phyloP scores from a whole-genome alignment of 495 filamentous ascomycete genomes.

The Tuber melanosporum region DNA sequence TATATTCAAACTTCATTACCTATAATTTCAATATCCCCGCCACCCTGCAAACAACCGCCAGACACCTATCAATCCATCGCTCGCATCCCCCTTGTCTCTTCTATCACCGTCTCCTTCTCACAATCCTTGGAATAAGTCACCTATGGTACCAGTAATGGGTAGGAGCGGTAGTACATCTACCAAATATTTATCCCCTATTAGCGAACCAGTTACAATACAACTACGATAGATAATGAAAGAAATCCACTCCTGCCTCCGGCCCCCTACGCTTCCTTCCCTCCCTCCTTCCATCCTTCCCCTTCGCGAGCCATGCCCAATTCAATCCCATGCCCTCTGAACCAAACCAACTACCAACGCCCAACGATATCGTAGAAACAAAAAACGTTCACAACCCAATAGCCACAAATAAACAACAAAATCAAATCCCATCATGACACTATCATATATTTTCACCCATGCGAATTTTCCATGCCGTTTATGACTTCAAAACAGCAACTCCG shows the following conservation, averaged over 20 bases:
- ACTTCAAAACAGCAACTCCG: not conserved
- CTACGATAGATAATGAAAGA: not conserved
- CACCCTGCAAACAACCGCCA: too few species aligned
- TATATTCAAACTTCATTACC: too few species aligned
- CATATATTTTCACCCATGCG: not conserved
- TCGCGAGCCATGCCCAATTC: not conserved
- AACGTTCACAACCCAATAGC: not conserved
- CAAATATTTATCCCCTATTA: not conserved
- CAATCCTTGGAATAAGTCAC: too few species aligned
- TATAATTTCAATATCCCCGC: too few species aligned
- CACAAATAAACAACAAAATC: not conserved
- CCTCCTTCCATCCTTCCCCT: not conserved
- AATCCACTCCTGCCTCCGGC: not conserved
- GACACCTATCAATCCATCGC: too few species aligned
- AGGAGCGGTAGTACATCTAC: not conserved
- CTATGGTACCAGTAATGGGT: too few species aligned
- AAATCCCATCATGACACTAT: not conserved
- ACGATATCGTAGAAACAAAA: not conserved
- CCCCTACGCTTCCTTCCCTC: not conserved
- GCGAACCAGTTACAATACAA: not conserved
- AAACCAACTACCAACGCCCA: not conserved
- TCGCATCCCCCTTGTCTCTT: too few species aligned
- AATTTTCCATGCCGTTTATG: constrained; percentile 4
- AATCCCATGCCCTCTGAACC: not conserved
- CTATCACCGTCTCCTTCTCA: too few species aligned